These are phyloP conservation scores for Vigna trinervia DNA, from an alignment of 306 rosid genomes.

Conservation along the genomic window DNA sequence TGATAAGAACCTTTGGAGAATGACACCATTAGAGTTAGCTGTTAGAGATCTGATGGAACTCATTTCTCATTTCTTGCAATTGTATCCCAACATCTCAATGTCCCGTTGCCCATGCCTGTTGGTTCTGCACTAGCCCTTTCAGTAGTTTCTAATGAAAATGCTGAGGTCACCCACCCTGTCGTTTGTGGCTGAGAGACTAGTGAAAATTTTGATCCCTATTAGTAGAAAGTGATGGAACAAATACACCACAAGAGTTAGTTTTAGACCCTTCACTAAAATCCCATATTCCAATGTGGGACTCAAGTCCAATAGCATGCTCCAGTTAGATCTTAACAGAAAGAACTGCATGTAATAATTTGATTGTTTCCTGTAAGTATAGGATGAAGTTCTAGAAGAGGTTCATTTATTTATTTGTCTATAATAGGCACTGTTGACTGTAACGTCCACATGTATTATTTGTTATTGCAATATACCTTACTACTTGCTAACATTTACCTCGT, in stretches of 20 bases:
- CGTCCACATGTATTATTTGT: neutral
- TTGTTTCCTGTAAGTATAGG: neutral
- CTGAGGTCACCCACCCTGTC: neutral
- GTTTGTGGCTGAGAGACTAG: neutral
- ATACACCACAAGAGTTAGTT: neutral
- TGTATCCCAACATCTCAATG: neutral
- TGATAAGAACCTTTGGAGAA: neutral
- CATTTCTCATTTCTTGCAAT: neutral
- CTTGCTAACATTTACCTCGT: constrained; percentile 4
- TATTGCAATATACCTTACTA: neutral
- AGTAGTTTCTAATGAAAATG: neutral
- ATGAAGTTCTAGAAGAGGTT: neutral
- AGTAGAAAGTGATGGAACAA: neutral
- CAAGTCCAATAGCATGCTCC: neutral
- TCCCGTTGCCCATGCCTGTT: neutral
- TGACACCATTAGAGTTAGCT: neutral
- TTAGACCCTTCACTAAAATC: neutral
- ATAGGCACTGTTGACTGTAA: neutral
- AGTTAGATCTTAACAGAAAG: neutral
- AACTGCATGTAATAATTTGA: neutral
- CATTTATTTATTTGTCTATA: neutral
- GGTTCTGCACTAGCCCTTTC: neutral
- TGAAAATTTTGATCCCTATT: neutral
- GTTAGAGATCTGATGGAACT: neutral
- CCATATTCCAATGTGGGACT: neutral